phyloP scores from a whole-genome alignment of 2,329 filamentous ascomycete species.

The Claviceps digitariae region DNA sequence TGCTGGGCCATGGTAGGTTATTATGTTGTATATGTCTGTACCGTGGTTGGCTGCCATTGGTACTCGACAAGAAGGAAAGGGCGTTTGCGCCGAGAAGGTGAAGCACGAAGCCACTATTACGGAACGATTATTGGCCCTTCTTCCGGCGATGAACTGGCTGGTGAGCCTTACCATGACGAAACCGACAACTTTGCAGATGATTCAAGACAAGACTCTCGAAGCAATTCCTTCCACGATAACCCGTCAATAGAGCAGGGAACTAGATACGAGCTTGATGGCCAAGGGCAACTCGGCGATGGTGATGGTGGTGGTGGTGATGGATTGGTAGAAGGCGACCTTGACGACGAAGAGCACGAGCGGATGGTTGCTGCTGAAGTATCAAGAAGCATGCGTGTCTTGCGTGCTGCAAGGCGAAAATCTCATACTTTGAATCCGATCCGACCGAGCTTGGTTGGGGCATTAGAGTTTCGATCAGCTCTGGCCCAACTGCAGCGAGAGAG shows the following conservation, averaged over 20 bases:
- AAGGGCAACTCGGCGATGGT: conserved; percentile 20
- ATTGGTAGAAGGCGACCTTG: conserved; percentile 27
- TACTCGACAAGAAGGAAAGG: conserved; percentile 50
- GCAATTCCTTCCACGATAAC: conserved; percentile 21
- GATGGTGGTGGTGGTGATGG: conserved; percentile 26
- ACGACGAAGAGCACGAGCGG: conserved; percentile 40
- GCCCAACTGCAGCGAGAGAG: conserved; percentile 74
- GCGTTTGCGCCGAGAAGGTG: conserved; percentile 50
- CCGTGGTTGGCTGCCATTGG: conserved; percentile 91
- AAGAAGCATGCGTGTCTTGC: conserved; percentile 81
- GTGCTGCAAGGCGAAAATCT: conserved; percentile 55
- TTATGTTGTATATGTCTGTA: conserved; percentile 77
- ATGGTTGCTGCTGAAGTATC: conserved; percentile 71
- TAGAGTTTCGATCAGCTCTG: conserved; percentile 86
- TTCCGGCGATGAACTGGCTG: conserved; percentile 37
- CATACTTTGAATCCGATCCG: conserved; percentile 61
- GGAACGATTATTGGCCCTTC: conserved; percentile 36
- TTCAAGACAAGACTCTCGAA: conserved; percentile 7
- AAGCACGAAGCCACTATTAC: conserved; percentile 62
- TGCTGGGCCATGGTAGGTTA: conserved; percentile 81
- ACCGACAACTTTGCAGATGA: conserved; percentile 22
- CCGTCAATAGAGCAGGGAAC: conserved; percentile 30
- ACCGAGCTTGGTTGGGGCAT: conserved; percentile 80
- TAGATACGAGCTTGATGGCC: conserved; percentile 32
- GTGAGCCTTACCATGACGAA: conserved; percentile 51